Evolutionary conservation across 2,329 filamentous ascomycete genomes (phyloP).

Genomic region (Alternaria incomplexa): DNA sequence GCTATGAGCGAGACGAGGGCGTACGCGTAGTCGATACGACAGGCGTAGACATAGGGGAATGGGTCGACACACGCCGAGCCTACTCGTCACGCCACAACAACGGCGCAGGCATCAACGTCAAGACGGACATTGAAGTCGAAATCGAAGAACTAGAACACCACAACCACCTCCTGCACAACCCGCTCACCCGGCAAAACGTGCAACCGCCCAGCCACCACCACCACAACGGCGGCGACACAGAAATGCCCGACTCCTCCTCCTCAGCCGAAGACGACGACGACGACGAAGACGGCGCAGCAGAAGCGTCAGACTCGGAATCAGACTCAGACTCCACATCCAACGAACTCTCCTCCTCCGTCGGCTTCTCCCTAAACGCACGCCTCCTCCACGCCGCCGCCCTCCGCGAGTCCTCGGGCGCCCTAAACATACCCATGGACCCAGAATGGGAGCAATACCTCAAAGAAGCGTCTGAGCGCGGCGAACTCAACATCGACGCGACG

Average conservation of each 20-base stretch:
- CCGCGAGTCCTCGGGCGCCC: slow-evolving; percentile 58
- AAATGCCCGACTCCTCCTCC: slow-evolving; percentile 13
- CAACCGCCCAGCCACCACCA: neutral
- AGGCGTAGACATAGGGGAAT: slow-evolving; percentile 69
- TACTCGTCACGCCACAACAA: slow-evolving; percentile 1
- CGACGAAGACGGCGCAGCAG: neutral
- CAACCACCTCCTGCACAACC: neutral
- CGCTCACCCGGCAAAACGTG: neutral
- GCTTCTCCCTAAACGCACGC: slow-evolving; percentile 65
- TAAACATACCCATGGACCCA: slow-evolving; percentile 68
- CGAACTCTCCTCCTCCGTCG: slow-evolving; percentile 59
- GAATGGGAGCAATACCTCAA: slow-evolving; percentile 79
- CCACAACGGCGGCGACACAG: slow-evolving; percentile 8
- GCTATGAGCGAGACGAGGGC: slow-evolving; percentile 77
- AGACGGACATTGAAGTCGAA: slow-evolving; percentile 51
- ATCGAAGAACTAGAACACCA: slow-evolving; percentile 38
- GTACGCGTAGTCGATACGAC: slow-evolving; percentile 74
- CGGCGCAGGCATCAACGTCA: slow-evolving; percentile 46
- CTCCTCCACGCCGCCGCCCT: slow-evolving; percentile 68
- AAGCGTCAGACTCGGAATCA: neutral
- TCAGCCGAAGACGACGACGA: slow-evolving; percentile 1
- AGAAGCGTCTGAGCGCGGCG: slow-evolving; percentile 69
- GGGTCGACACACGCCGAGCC: slow-evolving; percentile 52
- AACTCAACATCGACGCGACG: slow-evolving; percentile 44
- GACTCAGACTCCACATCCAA: slow-evolving; percentile 4